Evolutionary conservation across 75 land plant genomes (phyloP).

Genomic region (Pseudotsuga menziesii): DNA sequence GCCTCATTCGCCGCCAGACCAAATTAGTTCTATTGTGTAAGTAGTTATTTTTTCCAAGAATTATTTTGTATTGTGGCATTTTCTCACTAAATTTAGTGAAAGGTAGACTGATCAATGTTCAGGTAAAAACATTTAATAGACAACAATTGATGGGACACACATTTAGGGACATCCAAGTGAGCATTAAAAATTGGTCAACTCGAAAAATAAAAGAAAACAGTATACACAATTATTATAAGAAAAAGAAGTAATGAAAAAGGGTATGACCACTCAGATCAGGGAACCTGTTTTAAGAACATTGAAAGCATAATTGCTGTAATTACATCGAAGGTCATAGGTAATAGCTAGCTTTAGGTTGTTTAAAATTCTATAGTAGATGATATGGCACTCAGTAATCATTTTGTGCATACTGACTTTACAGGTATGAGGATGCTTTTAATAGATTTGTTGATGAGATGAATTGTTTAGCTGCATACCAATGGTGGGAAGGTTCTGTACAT

Average conservation of each 20-base stretch:
- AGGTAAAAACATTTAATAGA: background rate
- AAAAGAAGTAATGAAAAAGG: background rate
- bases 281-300: background rate
- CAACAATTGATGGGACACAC: too few species aligned
- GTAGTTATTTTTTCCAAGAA: constrained; percentile 16
- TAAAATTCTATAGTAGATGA: background rate
- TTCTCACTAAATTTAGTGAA: background rate
- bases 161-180: background rate
- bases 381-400: background rate
- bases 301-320: background rate
- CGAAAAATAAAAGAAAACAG: background rate
- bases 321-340: background rate
- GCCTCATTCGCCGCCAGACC: constrained; percentile 94
- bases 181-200: background rate
- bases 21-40: constrained; percentile 88
- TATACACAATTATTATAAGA: background rate
- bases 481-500: constrained; percentile 99
- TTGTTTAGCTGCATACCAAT: constrained; percentile 85
- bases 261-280: background rate
- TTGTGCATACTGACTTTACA: constrained; percentile 23
- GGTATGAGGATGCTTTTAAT: constrained; percentile 95
- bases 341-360: background rate
- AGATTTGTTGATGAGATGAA: constrained; percentile 96
- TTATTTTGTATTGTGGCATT: background rate
- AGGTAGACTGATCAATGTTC: background rate